Evolutionary conservation across 345 rosid genomes (phyloP).

Genomic region (Hibiscus mutabilis): DNA sequence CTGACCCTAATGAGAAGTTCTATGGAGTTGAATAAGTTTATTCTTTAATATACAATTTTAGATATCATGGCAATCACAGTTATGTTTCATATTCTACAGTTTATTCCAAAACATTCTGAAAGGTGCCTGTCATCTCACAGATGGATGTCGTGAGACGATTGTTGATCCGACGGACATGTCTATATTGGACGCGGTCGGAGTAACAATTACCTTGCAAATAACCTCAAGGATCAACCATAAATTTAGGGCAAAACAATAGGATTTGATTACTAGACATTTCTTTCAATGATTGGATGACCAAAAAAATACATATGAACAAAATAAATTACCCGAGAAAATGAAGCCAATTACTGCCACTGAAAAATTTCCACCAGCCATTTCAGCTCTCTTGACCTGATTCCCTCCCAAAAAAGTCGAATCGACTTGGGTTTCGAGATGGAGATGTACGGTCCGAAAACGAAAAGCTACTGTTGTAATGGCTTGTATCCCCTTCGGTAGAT

Average conservation of each 20-base stretch:
- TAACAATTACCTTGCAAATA: background rate
- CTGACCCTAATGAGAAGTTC: too few relatives aligned
- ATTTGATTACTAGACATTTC: too few relatives aligned
- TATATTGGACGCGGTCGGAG: background rate
- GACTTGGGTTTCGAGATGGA: too few relatives aligned
- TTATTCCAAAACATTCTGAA: background rate
- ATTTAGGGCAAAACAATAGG: too few relatives aligned
- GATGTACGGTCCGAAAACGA: too few relatives aligned
- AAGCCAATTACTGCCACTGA: too few relatives aligned
- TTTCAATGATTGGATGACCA: background rate
- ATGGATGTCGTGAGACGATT: background rate
- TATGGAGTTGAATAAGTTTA: too few relatives aligned
- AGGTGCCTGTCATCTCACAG: background rate
- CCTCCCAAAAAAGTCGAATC: too few relatives aligned
- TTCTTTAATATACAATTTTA: too few relatives aligned
- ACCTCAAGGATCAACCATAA: background rate
- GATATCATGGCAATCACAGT: background rate
- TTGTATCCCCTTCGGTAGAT: background rate
- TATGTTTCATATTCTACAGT: background rate
- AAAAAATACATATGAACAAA: background rate
- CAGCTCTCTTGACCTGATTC: constrained; percentile 6
- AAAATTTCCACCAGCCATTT: too few relatives aligned
- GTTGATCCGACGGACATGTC: background rate
- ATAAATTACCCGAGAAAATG: too few relatives aligned
- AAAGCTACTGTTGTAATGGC: background rate